Evolutionary conservation across 192 early-diverging fungal genomes (phyloP), one percentile per base, ranked within the genome.

Genomic region (Phlyctochytrium arcticum): DNA sequence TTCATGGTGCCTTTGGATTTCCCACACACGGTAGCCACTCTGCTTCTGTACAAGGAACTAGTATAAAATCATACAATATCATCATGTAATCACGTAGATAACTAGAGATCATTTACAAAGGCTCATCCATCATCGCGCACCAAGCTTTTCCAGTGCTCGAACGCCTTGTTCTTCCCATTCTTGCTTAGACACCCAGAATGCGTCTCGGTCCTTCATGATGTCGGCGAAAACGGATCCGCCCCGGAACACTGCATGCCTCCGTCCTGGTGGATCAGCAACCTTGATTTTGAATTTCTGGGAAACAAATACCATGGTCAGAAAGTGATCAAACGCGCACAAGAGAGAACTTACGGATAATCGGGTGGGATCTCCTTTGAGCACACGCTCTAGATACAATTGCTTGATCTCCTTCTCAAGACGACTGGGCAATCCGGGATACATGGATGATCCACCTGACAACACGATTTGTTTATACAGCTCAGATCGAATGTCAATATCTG

Each of bases 331-430:
- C 15, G 31, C 29, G n/a, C 12, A 34, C 48, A 37, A 17, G 6
- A 27, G 10, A 4, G n/a, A 4, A 86, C 75, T 70, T 80, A 93
- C 92, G 69, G 79, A 81, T 47, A 99, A 87, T 35, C 92, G 81
- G 15, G 80, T 78, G 6, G 72, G 76, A 76, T 99, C 94, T 35
- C 92, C 92, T 42, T 87, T 80, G 56, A 96, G 84, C 15, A 97
- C 94, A 53, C 89, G 89, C 36, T 87, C 83, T 62, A 98, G 72
- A 72, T 98, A 99, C 44, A 98, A 76, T 75, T 97, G 94, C 72
- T 97, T 98, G 57, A 97, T 72, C 77, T 99, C 97, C 84, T 98
- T 98, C 76, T 99, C 97, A 34, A 99, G 78, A 53, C 97, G 90
- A 72, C 86, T 91, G 26, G 97, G 95, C 35, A 99, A 77, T 62